Evolutionary conservation across 768 basidiomycete genomes (phyloP).

Genomic region (Amanita fuliginea): DNA sequence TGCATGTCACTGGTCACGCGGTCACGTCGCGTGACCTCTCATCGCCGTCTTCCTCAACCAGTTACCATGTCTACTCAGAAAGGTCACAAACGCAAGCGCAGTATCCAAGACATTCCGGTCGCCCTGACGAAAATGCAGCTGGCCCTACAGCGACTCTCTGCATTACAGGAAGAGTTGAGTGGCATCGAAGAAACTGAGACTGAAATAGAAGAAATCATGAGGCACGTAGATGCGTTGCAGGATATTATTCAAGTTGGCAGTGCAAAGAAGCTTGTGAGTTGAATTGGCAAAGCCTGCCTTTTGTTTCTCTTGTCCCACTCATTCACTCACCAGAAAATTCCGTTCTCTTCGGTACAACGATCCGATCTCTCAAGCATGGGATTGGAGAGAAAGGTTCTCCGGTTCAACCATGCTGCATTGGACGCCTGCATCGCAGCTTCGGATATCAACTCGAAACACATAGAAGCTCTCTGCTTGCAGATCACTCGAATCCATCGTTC

Average conservation of each 20-base stretch:
- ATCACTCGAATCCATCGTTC: no score
- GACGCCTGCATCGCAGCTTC: no score
- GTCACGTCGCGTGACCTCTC: no score
- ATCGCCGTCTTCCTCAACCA: no score
- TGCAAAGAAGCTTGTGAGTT: no score
- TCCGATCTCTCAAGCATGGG: neutral
- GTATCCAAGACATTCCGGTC: conserved; percentile 1
- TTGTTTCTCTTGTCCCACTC: neutral
- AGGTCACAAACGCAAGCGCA: conserved; percentile 2
- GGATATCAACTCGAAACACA: no score
- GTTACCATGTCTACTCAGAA: no score
- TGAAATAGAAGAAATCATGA: conserved; percentile 2
- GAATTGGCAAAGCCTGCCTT: neutral
- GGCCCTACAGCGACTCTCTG: conserved; percentile 3
- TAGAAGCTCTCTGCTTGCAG: no score
- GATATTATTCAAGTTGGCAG: neutral
- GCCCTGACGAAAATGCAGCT: conserved; percentile 3
- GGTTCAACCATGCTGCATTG: no score
- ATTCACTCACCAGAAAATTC: neutral
- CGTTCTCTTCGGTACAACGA: conserved; percentile 2
- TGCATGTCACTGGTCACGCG: no score
- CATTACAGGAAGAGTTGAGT: conserved; percentile 3
- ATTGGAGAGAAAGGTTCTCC: no score
- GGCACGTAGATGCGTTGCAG: neutral
- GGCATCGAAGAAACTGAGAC: conserved; percentile 4